Conservation (phyloP, 2,329 filamentous ascomycete species). For the Akanthomyces lecanii region DNA sequence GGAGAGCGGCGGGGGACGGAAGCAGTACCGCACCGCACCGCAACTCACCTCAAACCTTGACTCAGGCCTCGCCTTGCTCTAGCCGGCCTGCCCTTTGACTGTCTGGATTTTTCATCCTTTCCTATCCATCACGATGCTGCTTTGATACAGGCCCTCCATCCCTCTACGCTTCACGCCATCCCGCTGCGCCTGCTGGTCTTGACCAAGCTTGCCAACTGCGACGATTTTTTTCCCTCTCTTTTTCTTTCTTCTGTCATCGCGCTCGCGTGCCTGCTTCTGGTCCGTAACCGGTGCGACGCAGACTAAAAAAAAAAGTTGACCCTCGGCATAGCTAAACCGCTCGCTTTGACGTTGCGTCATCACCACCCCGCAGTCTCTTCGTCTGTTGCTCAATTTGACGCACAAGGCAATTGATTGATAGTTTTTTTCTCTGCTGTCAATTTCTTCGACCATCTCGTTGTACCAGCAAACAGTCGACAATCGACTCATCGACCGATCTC, state of each 20-base stretch:
- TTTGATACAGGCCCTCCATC: slow-evolving; percentile 7
- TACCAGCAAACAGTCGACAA: not conserved
- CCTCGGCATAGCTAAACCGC: slow-evolving; percentile 7
- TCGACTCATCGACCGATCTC: slow-evolving; percentile 16
- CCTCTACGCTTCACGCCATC: not conserved
- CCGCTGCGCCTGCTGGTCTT: slow-evolving; percentile 14
- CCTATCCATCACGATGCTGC: slow-evolving; percentile 17
- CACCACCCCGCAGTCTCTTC: not conserved
- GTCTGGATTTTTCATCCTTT: not conserved
- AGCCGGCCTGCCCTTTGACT: not conserved
- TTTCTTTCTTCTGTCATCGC: not conserved
- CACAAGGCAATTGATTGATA: not conserved
- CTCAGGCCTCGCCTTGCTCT: not conserved
- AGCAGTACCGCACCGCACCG: not conserved
- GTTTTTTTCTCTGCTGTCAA: not conserved
- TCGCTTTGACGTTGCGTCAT: not conserved
- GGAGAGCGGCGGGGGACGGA: slow-evolving; percentile 7
- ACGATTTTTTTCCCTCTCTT: not conserved
- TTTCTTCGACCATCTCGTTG: not conserved
- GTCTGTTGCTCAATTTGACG: slow-evolving; percentile 1
- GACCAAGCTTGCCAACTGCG: slow-evolving; percentile 2
- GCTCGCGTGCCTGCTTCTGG: not conserved
- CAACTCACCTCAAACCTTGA: not conserved
- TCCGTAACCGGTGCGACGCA: slow-evolving; percentile 13
- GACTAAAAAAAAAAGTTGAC: slow-evolving; percentile 16